phyloP scores from a whole-genome alignment of 164 flowering plant genomes.

The Vitis rotundifolia region DNA sequence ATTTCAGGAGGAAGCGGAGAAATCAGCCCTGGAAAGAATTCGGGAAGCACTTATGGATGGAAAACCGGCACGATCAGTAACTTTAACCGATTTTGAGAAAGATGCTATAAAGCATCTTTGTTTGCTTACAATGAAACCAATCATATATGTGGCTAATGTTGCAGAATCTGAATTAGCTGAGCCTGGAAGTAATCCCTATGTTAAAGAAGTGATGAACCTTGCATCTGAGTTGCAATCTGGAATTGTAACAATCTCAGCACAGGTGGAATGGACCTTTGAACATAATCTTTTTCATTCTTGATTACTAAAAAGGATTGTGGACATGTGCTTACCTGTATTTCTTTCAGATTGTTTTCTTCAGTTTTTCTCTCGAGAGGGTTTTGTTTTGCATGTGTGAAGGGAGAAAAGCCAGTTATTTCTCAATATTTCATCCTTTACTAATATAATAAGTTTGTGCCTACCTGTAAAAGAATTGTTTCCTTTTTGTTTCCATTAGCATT shows the following conservation, averaged over 20 bases:
- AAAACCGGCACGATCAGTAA: slow-evolving; percentile 90
- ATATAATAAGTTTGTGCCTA: not conserved
- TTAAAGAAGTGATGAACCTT: slow-evolving; percentile 64
- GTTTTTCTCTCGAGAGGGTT: too few species aligned
- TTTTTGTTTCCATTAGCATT: not conserved
- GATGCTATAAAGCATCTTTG: slow-evolving; percentile 86
- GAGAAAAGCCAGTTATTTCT: too few species aligned
- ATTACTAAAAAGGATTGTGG: too few species aligned
- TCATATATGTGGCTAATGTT: slow-evolving; percentile 92
- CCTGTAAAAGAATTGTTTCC: not conserved
- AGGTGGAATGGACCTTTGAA: slow-evolving; percentile 35
- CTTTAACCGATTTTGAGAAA: slow-evolving; percentile 74
- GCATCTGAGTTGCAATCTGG: slow-evolving; percentile 79
- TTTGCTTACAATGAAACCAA: slow-evolving; percentile 94
- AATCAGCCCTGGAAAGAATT: slow-evolving; percentile 75
- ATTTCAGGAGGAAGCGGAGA: slow-evolving; percentile 91
- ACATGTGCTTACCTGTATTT: too few species aligned
- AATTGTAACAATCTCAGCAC: slow-evolving; percentile 85
- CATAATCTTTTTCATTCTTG: not conserved
- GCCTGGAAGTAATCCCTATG: slow-evolving; percentile 64
- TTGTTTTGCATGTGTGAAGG: too few species aligned
- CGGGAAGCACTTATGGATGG: slow-evolving; percentile 86
- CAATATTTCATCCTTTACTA: not conserved
- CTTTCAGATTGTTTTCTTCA: too few species aligned
- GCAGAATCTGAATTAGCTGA: slow-evolving; percentile 90